Conservation (phyloP, 2,329 filamentous ascomycete genomes). For the Aspergillus sp. region DNA sequence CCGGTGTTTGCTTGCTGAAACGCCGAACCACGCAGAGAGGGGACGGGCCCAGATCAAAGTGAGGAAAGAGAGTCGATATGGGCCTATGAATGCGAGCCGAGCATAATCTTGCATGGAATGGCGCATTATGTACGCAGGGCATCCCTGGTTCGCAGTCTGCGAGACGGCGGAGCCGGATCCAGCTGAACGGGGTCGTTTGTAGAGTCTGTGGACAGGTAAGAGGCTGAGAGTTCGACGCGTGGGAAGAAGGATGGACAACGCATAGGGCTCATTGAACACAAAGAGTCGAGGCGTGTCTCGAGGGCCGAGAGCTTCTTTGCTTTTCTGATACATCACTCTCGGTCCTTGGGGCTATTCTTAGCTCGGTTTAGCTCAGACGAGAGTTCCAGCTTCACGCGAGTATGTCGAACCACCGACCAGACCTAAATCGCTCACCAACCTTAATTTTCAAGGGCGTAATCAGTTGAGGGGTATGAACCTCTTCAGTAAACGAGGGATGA, state of each 20-base stretch:
- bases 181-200: slow-evolving; percentile 11
- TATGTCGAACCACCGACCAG: neutral
- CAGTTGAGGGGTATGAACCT: neutral
- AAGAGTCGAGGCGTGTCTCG: neutral
- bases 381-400: neutral
- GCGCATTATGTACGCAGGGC: slow-evolving; percentile 14
- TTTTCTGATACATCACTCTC: slow-evolving; percentile 18
- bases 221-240: slow-evolving; percentile 13
- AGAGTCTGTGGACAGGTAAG: slow-evolving; percentile 13
- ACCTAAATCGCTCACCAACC: neutral
- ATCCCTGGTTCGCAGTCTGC: slow-evolving; percentile 15
- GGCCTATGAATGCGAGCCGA: neutral
- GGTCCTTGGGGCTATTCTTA: slow-evolving; percentile 12
- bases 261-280: slow-evolving; percentile 6
- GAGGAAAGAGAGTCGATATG: neutral
- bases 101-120: slow-evolving; percentile 15
- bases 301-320: slow-evolving; percentile 10
- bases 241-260: slow-evolving; percentile 14
- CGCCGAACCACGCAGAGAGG: neutral
- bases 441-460: neutral
- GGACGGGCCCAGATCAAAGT: neutral
- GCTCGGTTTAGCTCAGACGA: slow-evolving; percentile 1
- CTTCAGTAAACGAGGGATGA: neutral
- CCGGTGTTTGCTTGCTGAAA: slow-evolving; percentile 7
- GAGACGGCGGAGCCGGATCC: neutral